Evolutionary conservation across 2,329 filamentous ascomycete genomes (phyloP), one percentile per base, ranked within the genome.

Genomic region (Diplodia intermedia): DNA sequence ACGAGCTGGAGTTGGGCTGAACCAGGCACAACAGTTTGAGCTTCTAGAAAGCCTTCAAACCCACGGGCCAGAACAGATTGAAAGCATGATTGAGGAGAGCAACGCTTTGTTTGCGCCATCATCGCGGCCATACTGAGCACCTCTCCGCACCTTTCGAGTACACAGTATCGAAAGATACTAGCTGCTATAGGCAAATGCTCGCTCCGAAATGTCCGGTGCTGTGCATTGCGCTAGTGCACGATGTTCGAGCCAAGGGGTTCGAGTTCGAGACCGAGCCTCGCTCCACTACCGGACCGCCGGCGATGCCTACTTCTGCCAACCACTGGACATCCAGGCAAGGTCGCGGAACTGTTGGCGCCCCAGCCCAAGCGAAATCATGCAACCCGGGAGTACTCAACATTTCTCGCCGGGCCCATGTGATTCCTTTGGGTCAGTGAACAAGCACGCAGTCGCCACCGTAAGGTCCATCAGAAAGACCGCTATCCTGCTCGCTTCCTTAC

Each of bases 21-120:
- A 89, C 69, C 90, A 93, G 71, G 87, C 92, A 74, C 92, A 96
- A 78, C 92, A 95, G 79, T 81, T 90, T 70, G 91, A 97, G 81
- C 82, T 97, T 47, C 93, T 96, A 90, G 88, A 89, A 67, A 89
- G 89, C 60, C 84, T 97, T 40, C 91, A 95, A 77, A 91, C 75
- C 53, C 78, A 79, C 61, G 79, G 79, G 26, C 76, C 76, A 1
- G 74, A 75, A 65, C 78, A 79, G 69, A 77, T 81, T 20, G 77
- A 81, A 68, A 73, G 74, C 53, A 80, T 80, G 78, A 80, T 81
- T 31, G 73, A 80, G 67, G 77, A 80, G 43, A 79, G 77, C 68
- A 77, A 65, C 38, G 60, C 56, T 18, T 52, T 68, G 12, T 68
- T 68, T 68, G 66, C 66, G 38, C 66, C 66, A 29, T 63, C 66